Percentiles rank a stretch among this genome's conserved stretches.
phyloP scores from a whole-genome alignment of 2,329 filamentous ascomycete species.

The Epichloe hybrida region DNA sequence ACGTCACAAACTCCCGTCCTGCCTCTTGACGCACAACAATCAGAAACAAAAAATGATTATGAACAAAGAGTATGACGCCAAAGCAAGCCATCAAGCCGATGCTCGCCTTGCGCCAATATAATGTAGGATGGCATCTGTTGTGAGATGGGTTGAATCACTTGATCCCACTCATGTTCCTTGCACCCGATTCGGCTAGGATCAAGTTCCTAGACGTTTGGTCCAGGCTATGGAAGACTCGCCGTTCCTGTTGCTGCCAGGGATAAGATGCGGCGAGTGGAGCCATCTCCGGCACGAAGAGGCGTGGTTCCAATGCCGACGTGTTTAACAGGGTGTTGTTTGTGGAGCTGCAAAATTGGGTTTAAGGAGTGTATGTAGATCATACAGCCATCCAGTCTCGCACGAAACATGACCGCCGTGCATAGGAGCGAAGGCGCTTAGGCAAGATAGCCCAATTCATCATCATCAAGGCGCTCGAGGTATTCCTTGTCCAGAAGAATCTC shows the following conservation, averaged over 20 bases:
- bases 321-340: no score
- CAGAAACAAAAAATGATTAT: neutral
- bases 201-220: neutral
- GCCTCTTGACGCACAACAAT: neutral
- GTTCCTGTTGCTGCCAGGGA: neutral
- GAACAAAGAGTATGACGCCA: neutral
- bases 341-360: no score
- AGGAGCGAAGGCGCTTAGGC: slow-evolving; percentile 36
- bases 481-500: slow-evolving; percentile 98
- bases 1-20: neutral
- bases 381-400: no score
- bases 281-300: neutral
- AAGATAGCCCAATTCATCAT: slow-evolving; percentile 87
- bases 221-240: neutral
- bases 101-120: neutral
- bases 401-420: neutral
- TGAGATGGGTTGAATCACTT: neutral
- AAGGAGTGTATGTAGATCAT: no score
- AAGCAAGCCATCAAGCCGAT: neutral
- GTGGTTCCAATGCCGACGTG: neutral
- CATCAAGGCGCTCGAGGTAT: slow-evolving; percentile 89
- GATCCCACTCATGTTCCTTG: neutral
- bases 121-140: neutral
- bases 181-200: neutral
- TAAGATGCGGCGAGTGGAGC: neutral